Evolutionary conservation across 1,139 yeast species (phyloP).

Genomic region (Pichia sp.): DNA sequence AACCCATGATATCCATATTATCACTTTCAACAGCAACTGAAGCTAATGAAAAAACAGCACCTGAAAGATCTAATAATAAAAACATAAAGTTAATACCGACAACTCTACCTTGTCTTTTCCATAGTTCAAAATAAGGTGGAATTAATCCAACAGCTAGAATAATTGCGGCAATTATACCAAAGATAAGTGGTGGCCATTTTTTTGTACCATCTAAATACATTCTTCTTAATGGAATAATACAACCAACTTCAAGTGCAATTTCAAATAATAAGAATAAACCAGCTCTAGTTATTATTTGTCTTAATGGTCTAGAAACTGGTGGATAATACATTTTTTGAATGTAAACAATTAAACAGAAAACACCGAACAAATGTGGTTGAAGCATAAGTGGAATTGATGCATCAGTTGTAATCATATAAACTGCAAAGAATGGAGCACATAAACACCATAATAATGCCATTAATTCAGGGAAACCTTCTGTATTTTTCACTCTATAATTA

Average conservation of each 20-base stretch:
- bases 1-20: slow-evolving; percentile 66
- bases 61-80: slow-evolving; percentile 66
- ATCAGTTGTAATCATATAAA: slow-evolving; percentile 67
- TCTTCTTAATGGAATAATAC: slow-evolving; percentile 65
- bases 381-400: slow-evolving; percentile 72
- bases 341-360: slow-evolving; percentile 65
- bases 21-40: slow-evolving; percentile 46
- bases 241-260: slow-evolving; percentile 63
- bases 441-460: slow-evolving; percentile 85
- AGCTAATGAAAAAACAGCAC: slow-evolving; percentile 72
- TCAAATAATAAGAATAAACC: slow-evolving; percentile 38
- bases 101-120: slow-evolving; percentile 74
- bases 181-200: slow-evolving; percentile 71
- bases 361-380: slow-evolving; percentile 81
- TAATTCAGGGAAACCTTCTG: slow-evolving; percentile 76
- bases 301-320: slow-evolving; percentile 43
- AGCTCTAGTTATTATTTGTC: slow-evolving; percentile 36
- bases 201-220: slow-evolving; percentile 40
- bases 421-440: slow-evolving; percentile 72
- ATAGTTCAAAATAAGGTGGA: slow-evolving; percentile 85
- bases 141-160: slow-evolving; percentile 70
- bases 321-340: slow-evolving; percentile 77
- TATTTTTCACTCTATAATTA: slow-evolving; percentile 68
- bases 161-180: slow-evolving; percentile 76
- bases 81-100: slow-evolving; percentile 86